These are phyloP conservation scores for Styphnolobium japonicum DNA, from an alignment of 306 rosid species.

Conservation along the genomic window DNA sequence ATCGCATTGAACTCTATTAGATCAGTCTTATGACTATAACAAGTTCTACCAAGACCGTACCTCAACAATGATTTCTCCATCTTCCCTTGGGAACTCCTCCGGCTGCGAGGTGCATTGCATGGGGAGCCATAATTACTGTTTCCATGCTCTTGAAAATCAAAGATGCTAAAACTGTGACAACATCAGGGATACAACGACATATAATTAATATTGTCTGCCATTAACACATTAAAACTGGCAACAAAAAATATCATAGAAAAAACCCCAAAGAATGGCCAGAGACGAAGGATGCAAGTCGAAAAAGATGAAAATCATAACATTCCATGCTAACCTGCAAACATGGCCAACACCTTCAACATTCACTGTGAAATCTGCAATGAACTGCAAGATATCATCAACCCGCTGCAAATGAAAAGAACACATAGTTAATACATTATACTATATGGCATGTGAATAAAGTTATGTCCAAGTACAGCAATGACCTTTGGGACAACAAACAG, in stretches of 20 bases:
- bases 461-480: conserved; percentile 10
- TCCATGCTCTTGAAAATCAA: conserved; percentile 83
- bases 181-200: conserved; percentile 10
- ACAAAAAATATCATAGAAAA: neutral
- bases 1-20: neutral
- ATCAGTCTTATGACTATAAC: neutral
- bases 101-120: conserved; percentile 41
- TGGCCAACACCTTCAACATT: conserved; percentile 95
- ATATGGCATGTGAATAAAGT: neutral
- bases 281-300: neutral
- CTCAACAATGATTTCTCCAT: conserved; percentile 97
- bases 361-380: conserved; percentile 74
- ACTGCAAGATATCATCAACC: conserved; percentile 88
- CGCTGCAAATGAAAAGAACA: conserved; percentile 55
- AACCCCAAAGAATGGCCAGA: conserved; percentile 7
- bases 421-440: conserved; percentile 10
- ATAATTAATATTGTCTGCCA: neutral
- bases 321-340: conserved; percentile 79
- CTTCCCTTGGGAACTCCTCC: conserved; percentile 95
- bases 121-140: conserved; percentile 79
- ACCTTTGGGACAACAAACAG: conserved; percentile 85
- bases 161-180: conserved; percentile 65
- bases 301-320: neutral
- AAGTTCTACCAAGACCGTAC: conserved; percentile 38
- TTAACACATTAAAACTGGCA: neutral